Conservation (phyloP, 2,329 filamentous ascomycete genomes). For the Piedraia hortae region DNA sequence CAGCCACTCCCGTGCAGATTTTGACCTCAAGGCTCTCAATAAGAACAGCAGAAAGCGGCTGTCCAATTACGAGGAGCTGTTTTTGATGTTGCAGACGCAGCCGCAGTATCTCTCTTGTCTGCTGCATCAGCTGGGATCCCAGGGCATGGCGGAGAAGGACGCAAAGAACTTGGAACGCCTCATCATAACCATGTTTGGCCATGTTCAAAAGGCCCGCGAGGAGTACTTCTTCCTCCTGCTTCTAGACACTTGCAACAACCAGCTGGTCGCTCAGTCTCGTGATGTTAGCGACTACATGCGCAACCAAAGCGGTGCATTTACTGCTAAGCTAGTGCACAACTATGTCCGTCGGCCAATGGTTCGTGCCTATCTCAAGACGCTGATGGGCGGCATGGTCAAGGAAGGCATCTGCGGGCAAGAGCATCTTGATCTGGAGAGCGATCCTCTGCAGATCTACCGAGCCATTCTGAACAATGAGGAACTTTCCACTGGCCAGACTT, state of each 20-base stretch:
- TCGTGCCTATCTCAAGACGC: constrained; percentile 68
- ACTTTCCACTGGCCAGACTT: constrained; percentile 64
- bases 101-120: constrained; percentile 77
- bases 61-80: constrained; percentile 88
- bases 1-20: constrained; percentile 38
- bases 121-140: constrained; percentile 59
- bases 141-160: constrained; percentile 70
- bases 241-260: constrained; percentile 52
- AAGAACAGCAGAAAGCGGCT: constrained; percentile 89
- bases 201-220: constrained; percentile 85
- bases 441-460: constrained; percentile 89
- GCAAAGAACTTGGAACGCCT: constrained; percentile 76
- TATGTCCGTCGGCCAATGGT: constrained; percentile 81
- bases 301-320: constrained; percentile 54
- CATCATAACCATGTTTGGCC: constrained; percentile 90
- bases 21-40: constrained; percentile 91
- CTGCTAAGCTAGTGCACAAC: constrained; percentile 59
- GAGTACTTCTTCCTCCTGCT: constrained; percentile 91
- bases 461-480: constrained; percentile 95
- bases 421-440: constrained; percentile 75
- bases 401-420: constrained; percentile 86
- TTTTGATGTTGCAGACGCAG: constrained; percentile 91
- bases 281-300: constrained; percentile 63
- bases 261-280: constrained; percentile 51
- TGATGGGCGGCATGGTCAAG: constrained; percentile 60